These are phyloP conservation scores for Zygosaccharomyces bisporus DNA, from an alignment of 805 yeast species.

Conservation along the genomic window DNA sequence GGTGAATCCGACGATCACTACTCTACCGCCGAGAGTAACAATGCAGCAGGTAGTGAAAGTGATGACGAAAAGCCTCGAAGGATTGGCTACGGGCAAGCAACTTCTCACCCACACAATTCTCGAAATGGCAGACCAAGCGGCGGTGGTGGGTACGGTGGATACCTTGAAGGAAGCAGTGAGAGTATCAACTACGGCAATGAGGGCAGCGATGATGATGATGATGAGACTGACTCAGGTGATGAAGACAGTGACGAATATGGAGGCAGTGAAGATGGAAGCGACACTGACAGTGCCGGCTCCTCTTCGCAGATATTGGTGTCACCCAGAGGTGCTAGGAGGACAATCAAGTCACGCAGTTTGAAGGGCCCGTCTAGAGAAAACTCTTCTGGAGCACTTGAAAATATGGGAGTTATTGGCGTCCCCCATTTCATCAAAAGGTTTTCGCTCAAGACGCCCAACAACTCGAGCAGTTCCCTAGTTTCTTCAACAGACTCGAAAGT, in stretches of 20 bases:
- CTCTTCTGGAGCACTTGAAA: constrained; percentile 8
- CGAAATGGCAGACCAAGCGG: not conserved
- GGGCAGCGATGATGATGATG: not conserved
- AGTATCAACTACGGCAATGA: not conserved
- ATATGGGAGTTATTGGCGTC: constrained; percentile 13
- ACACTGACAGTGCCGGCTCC: not conserved
- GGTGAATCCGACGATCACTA: constrained; percentile 4
- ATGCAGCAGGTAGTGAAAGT: not conserved
- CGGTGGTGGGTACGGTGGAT: not conserved
- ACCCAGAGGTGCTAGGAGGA: not conserved
- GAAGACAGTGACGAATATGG: not conserved
- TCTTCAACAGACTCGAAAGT: not conserved
- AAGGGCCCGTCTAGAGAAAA: not conserved
- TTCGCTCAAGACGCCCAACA: constrained; percentile 7
- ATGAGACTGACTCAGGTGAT: not conserved
- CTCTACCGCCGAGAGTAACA: constrained; percentile 3
- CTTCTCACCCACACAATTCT: not conserved
- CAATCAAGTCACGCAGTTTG: not conserved
- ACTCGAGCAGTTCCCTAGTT: not conserved
- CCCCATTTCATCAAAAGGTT: constrained; percentile 18
- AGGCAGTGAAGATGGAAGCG: not conserved
- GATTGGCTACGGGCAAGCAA: not conserved
- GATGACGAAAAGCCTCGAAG: not conserved
- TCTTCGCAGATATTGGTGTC: not conserved
- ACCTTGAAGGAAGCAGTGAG: not conserved